Percentiles rank a stretch among this genome's conserved stretches.
phyloP scores from a whole-genome alignment of 305 asterid species.

The Andrographis paniculata region DNA sequence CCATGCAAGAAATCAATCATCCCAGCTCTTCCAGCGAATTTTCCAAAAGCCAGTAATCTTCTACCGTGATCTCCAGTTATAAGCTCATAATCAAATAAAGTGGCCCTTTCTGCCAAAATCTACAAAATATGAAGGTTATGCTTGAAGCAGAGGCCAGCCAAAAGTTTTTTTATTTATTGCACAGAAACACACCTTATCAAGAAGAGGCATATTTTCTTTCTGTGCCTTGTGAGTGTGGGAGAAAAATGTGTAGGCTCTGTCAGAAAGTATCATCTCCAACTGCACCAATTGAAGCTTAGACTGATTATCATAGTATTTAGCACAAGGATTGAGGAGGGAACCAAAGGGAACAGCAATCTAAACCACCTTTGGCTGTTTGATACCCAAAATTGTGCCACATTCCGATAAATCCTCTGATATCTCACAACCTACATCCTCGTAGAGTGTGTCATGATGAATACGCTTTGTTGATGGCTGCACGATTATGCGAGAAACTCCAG shows the following conservation, averaged over 20 bases:
- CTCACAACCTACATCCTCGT: constrained; percentile 92
- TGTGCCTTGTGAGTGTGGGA: constrained; percentile 98
- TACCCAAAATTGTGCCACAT: constrained; percentile 83
- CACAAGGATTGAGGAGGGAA: not conserved
- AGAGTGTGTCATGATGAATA: constrained; percentile 77
- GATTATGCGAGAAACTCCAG: constrained; percentile 70
- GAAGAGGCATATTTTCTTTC: constrained; percentile 89
- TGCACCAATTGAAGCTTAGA: constrained; percentile 26
- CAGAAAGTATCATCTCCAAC: constrained; percentile 92
- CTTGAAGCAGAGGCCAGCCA: constrained; percentile 1
- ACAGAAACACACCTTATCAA: constrained; percentile 62
- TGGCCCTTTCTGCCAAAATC: constrained; percentile 73
- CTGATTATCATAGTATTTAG: constrained; percentile 10
- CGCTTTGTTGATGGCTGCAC: constrained; percentile 95
- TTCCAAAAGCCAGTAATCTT: constrained; percentile 86
- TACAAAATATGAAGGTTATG: constrained; percentile 21
- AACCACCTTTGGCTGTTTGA: constrained; percentile 88
- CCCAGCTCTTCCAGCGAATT: constrained; percentile 94
- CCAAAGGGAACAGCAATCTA: constrained; percentile 4
- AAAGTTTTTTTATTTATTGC: constrained; percentile 1
- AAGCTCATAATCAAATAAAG: constrained; percentile 90
- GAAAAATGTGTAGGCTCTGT: constrained; percentile 82
- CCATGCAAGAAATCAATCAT: constrained; percentile 80
- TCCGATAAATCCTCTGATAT: constrained; percentile 80
- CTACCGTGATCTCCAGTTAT: constrained; percentile 81